Conservation (phyloP, 805 yeast genomes). For the Wickerhamiella cacticola region DNA sequence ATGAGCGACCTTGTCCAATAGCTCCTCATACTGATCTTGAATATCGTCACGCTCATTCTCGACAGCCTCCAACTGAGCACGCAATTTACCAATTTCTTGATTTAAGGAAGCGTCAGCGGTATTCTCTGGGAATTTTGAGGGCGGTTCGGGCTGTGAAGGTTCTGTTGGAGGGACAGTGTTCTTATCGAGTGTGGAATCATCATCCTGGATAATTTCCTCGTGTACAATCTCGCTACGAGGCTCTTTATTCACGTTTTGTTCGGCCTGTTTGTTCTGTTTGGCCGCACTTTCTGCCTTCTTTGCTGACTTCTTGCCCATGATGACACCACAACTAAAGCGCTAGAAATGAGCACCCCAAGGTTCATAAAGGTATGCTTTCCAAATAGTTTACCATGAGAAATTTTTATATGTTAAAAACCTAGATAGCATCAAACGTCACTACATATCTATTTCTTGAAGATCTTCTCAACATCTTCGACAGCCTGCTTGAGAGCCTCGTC, state of each 20-base stretch:
- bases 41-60: conserved; percentile 35
- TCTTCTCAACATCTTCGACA: conserved; percentile 79
- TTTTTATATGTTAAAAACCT: not conserved
- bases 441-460: conserved; percentile 34
- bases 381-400: too few species aligned
- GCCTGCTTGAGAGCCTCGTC: conserved; percentile 83
- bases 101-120: not conserved
- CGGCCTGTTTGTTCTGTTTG: not conserved
- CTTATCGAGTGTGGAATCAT: not conserved
- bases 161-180: not conserved
- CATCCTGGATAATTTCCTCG: too few species aligned
- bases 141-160: not conserved
- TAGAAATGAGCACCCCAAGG: too few species aligned
- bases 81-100: conserved; percentile 9
- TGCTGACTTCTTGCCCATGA: not conserved
- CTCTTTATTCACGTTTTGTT: too few species aligned
- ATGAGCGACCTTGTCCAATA: conserved; percentile 29
- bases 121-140: not conserved
- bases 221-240: too few species aligned
- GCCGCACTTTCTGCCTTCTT: not conserved
- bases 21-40: conserved; percentile 33
- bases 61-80: conserved; percentile 35
- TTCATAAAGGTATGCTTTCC: too few species aligned
- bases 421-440: conserved; percentile 3
- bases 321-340: not conserved